Percentiles rank a stretch among this genome's conserved stretches.
These are phyloP conservation scores for Odontarrhena argentea DNA, from an alignment of 345 rosid genomes.

Conservation along the genomic window DNA sequence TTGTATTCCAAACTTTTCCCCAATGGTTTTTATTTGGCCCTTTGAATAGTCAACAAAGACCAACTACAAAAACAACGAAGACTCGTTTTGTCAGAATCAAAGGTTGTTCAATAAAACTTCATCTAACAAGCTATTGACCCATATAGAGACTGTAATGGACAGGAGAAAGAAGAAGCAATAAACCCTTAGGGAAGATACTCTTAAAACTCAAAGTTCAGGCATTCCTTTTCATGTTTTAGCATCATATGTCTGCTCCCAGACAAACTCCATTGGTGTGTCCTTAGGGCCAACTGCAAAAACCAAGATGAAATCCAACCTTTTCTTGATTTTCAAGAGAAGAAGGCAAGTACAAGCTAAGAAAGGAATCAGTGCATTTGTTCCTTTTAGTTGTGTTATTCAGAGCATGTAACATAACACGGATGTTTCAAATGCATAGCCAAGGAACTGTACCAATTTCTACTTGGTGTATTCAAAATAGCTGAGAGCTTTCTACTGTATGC, in stretches of 20 bases:
- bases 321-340: neutral
- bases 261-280: slow-evolving; percentile 83
- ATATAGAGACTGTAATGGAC: slow-evolving; percentile 9
- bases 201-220: slow-evolving; percentile 73
- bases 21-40: slow-evolving; percentile 18
- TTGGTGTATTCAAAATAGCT: neutral
- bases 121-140: slow-evolving; percentile 4
- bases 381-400: neutral
- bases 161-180: slow-evolving; percentile 4
- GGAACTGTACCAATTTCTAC: neutral
- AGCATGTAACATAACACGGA: neutral
- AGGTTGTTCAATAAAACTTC: slow-evolving; percentile 23
- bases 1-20: neutral
- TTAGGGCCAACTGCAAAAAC: slow-evolving; percentile 75
- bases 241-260: slow-evolving; percentile 60
- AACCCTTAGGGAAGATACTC: neutral
- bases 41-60: slow-evolving; percentile 1
- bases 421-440: neutral
- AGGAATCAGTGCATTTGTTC: neutral
- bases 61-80: neutral
- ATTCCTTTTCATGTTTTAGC: slow-evolving; percentile 85
- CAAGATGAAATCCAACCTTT: neutral
- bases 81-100: neutral
- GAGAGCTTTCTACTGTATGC: neutral
- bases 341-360: neutral